phyloP scores from a whole-genome alignment of 352 stramenopile genomes.

The Aphanomyces astaci region DNA sequence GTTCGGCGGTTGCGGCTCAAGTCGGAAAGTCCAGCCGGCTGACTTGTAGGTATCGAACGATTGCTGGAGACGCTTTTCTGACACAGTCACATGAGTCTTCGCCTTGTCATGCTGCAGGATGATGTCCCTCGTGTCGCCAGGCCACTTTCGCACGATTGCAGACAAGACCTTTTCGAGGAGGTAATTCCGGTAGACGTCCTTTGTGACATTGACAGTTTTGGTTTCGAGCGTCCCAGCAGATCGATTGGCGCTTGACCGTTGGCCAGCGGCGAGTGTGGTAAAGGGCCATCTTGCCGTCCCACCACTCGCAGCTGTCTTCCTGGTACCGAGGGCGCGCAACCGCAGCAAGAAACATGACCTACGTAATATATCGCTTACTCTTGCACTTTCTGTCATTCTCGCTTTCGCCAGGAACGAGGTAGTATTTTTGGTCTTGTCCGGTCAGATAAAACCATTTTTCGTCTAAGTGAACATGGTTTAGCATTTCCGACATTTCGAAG shows the following conservation, averaged over 20 bases:
- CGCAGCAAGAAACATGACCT: background rate
- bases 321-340: background rate
- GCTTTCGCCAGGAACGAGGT: constrained; percentile 20
- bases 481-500: background rate
- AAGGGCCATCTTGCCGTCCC: background rate
- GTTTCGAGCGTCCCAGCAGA: background rate
- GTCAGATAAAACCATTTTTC: constrained; percentile 37
- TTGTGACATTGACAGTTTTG: background rate
- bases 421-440: constrained; percentile 29
- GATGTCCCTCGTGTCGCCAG: background rate
- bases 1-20: background rate
- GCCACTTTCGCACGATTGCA: background rate
- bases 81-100: background rate
- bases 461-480: background rate
- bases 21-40: background rate
- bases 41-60: background rate
- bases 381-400: background rate
- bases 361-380: background rate
- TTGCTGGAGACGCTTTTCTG: background rate
- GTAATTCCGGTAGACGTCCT: background rate
- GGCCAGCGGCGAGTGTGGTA: background rate
- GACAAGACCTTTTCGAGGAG: background rate
- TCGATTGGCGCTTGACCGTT: background rate
- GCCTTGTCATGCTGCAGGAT: background rate
- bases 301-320: background rate